Base-by-base conservation (phyloP, 2,329 filamentous ascomycete genomes). In the Ophiobolus disseminans region DNA sequence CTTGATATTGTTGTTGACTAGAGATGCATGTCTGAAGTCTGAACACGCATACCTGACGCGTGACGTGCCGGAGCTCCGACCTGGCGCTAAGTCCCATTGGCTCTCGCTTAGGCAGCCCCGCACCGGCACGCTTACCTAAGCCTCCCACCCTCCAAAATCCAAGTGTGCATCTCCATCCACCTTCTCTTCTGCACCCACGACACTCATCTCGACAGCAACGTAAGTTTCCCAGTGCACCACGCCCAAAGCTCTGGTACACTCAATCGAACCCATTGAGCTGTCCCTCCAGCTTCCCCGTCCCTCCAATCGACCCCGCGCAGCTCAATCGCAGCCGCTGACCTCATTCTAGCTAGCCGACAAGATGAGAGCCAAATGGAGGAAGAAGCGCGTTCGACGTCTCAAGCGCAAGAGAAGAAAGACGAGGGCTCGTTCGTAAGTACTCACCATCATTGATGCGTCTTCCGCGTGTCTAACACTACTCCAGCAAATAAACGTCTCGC, bases 381-480 rank as follows among this genome's bases (percentile, higher is more conserved):
- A 99, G 90, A 99, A 99, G 93, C 87, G 94, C 80, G 92, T 96
- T 82, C 86, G 94, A 75, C 88, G 94, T 81, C 91, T 99, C 80
- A 97, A 97, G 89, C 89, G 92, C 78, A 99, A 99, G 92, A 91
- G 94, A 84, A 95, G 94, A 91, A 99, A 99, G 93, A 96, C 94
- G 83, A 87, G 94, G 79, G 94, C 93, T 74, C 84, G 94, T 83
- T 92, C 87, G 94, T 97, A 85, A 86, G 91, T 80, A 58, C 31
- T 22, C 48, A 32, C 32, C 10, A 23, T 10, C 38, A 21, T 23
- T 19, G 9, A 31, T 28, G 7, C 45, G 19, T 25, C 23, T 13
- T 17, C 30, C 9, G 10, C n/a, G 23, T 10, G 39, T 32, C 59
- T 64, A 46, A 62, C 54, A 55, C 13, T 19, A 11, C 7, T 32